A percentile compares a stretch with the other conserved stretches of the same genome.
These are phyloP conservation scores for Alternaria arbusti DNA, from an alignment of 2,329 filamentous ascomycete species.

Conservation along the genomic window DNA sequence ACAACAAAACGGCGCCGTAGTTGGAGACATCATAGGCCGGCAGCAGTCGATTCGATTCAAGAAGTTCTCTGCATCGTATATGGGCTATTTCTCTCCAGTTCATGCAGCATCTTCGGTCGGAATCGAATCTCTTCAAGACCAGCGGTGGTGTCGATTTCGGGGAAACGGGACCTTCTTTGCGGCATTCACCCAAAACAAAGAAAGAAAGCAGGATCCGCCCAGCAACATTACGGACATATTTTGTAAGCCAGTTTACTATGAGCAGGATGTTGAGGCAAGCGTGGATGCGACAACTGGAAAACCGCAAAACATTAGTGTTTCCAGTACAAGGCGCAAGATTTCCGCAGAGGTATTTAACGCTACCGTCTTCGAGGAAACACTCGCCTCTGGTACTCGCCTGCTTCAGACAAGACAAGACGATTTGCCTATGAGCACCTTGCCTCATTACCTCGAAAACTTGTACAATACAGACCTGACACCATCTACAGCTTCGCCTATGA, in stretches of 20 bases:
- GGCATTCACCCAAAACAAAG: not conserved
- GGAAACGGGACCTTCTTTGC: not conserved
- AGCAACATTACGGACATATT: not conserved
- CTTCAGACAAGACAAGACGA: not conserved
- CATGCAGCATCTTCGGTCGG: not conserved
- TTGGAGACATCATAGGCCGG: not conserved
- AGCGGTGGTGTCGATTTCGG: not conserved
- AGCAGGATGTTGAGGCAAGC: not conserved
- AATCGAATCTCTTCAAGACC: not conserved
- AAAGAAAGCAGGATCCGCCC: not conserved
- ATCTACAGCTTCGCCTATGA: not conserved
- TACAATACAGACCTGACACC: not conserved
- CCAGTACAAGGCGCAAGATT: not conserved
- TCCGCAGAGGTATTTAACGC: not conserved
- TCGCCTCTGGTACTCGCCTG: not conserved
- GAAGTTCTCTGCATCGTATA: not conserved
- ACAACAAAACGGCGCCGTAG: not conserved
- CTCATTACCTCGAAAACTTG: not conserved
- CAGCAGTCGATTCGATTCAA: not conserved
- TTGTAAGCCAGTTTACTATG: not conserved
- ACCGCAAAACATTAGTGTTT: not conserved
- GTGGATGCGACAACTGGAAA: not conserved
- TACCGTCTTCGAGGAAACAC: not conserved
- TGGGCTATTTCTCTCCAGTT: not conserved
- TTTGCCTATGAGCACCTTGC: not conserved